A percentile compares a stretch with the other conserved stretches of the same genome.
phyloP scores from a whole-genome alignment of 768 basidiomycete genomes.

The Pholiota conissans region DNA sequence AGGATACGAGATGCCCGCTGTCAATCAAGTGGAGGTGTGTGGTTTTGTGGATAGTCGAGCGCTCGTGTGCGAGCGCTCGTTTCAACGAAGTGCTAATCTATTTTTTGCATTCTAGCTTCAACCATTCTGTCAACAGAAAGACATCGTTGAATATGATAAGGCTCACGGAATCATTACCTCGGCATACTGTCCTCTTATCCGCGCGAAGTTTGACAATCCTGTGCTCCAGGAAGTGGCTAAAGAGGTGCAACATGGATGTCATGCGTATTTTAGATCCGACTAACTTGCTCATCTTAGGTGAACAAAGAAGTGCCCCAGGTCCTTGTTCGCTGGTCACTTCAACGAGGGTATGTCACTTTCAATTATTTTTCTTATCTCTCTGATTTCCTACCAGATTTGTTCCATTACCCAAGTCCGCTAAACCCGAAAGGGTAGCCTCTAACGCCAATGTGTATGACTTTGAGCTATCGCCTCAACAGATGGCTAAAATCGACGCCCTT shows the following conservation, averaged over 20 bases:
- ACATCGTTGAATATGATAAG: constrained; percentile 74
- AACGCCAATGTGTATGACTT: constrained; percentile 80
- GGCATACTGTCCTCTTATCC: constrained; percentile 77
- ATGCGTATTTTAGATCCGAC: constrained; percentile 60
- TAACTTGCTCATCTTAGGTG: constrained; percentile 35
- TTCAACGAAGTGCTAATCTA: constrained; percentile 23
- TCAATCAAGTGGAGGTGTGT: constrained; percentile 87
- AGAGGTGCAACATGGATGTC: constrained; percentile 41
- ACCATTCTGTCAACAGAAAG: constrained; percentile 77
- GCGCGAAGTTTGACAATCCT: constrained; percentile 54
- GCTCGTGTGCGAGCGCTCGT: constrained; percentile 26
- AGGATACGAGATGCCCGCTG: constrained; percentile 62
- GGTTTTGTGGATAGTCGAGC: too few relatives aligned
- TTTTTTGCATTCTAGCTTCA: constrained; percentile 72
- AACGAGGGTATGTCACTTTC: constrained; percentile 62
- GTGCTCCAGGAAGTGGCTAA: constrained; percentile 52
- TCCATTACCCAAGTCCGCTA: constrained; percentile 79
- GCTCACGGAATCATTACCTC: constrained; percentile 59
- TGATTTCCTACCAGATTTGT: constrained; percentile 63
- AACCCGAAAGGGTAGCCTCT: constrained; percentile 62
- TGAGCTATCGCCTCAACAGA: constrained; percentile 60
- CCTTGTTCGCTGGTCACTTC: constrained; percentile 85
- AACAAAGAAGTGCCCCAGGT: constrained; percentile 68
- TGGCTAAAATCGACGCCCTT: constrained; percentile 62
- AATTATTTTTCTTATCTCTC: too few relatives aligned